Conservation (phyloP, 192 early-diverging fungal genomes). For the Geranomyces variabilis region DNA sequence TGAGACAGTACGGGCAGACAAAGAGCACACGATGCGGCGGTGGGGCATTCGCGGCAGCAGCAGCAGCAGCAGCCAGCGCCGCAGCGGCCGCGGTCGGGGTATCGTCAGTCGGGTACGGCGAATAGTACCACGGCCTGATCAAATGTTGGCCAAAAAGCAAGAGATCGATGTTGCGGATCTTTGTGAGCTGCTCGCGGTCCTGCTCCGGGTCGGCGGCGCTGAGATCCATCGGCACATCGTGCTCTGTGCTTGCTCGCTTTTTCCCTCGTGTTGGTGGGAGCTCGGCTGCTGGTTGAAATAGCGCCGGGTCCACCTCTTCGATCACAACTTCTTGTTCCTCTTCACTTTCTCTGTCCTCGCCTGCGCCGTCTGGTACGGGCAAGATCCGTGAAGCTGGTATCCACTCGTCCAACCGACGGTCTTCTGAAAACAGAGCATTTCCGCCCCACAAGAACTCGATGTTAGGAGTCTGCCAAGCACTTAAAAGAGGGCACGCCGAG, state of each 20-base stretch:
- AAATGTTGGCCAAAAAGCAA: conserved; percentile 71
- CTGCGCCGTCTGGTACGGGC: not conserved
- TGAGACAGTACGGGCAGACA: conserved; percentile 85
- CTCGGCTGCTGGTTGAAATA: not conserved
- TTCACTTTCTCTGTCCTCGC: not conserved
- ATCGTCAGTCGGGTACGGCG: conserved; percentile 73
- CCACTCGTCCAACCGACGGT: conserved; percentile 34
- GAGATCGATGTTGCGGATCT: conserved; percentile 42
- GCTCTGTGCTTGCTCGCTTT: conserved; percentile 27
- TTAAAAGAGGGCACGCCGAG: too few relatives aligned
- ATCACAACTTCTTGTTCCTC: not conserved
- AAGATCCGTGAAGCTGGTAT: conserved; percentile 1
- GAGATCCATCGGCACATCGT: not conserved
- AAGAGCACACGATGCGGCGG: conserved; percentile 54
- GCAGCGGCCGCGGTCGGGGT: not conserved
- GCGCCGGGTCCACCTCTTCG: conserved; percentile 2
- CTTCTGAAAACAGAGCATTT: conserved; percentile 29
- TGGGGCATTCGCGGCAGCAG: too few relatives aligned
- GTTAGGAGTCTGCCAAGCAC: too few relatives aligned
- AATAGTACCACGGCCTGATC: conserved; percentile 87
- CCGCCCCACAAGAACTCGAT: too few relatives aligned
- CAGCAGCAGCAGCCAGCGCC: not conserved
- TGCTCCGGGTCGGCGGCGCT: conserved; percentile 1
- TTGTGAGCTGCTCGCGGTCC: conserved; percentile 9
- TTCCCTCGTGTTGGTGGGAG: conserved; percentile 5